Evolutionary conservation across 306 rosid genomes (phyloP), one percentile per base, ranked within the genome.

Genomic region (Pachyrhizus erosus): DNA sequence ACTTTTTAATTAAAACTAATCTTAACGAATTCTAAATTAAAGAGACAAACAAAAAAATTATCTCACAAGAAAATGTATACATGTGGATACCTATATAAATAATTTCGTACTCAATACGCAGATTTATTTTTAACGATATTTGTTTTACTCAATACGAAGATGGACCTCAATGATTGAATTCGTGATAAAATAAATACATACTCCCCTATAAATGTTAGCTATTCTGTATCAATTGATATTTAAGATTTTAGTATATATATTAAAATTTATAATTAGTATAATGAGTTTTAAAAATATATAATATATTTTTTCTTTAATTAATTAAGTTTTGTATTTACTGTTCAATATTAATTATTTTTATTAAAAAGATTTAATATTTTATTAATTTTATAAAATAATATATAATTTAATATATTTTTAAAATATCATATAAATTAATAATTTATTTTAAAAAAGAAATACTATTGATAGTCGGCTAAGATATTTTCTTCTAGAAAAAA

Each of bases 161-260:
- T 54, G n/a, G 42, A 46, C 20, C 23, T 68, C 82, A 76, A 76
- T 77, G 61, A 83, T 83, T 70, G 79, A 26, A 61, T 13, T 21
- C 5, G 68, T 61, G 40, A 58, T 24, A 27, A 5, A 62, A 62
- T 62, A 29, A 62, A 27, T 64, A 64, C 3, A 21, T 14, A 62
- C 1, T 1, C 23, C 0, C 14, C 9, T 9, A 9, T 20, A 57
- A 26, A 12, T 27, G 20, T 34, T 68, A n/a, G n/a, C n/a, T n/a
- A n/a, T n/a, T n/a, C n/a, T n/a, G n/a, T n/a, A n/a, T n/a, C n/a
- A n/a, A n/a, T n/a, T n/a, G 34, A n/a, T n/a, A n/a, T n/a, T n/a
- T n/a, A n/a, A n/a, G n/a, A n/a, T n/a, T n/a, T n/a, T n/a, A n/a
- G n/a, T n/a, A n/a, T n/a, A n/a, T n/a, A n/a, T n/a, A n/a, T n/a